Conservation (phyloP, 441 rosid genomes). For the Arabidopsis hybrid region DNA sequence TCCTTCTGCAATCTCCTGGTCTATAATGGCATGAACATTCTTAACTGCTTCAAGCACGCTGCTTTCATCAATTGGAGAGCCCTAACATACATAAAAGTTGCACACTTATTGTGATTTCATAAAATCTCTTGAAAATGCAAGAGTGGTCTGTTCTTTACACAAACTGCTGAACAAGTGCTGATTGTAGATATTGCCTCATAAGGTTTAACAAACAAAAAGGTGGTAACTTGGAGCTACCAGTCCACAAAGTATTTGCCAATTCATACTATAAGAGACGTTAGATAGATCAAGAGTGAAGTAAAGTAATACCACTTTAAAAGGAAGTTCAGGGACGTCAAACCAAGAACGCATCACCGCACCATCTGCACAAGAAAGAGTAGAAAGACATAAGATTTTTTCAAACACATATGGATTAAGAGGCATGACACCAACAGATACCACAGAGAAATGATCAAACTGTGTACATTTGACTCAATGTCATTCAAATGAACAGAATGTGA, state of each 20-base stretch:
- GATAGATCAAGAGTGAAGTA: constrained; percentile 23
- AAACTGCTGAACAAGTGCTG: neutral
- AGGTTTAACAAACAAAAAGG: no score
- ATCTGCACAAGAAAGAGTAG: constrained; percentile 52
- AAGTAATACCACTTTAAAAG: constrained; percentile 58
- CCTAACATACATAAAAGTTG: constrained; percentile 48
- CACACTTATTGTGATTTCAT: neutral
- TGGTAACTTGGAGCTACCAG: no score
- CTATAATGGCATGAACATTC: constrained; percentile 74
- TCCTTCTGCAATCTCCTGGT: constrained; percentile 72
- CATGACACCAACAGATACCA: neutral
- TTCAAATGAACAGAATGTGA: neutral
- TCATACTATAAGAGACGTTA: constrained; percentile 38
- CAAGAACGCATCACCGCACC: constrained; percentile 87
- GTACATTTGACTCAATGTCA: neutral
- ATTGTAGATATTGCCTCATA: no score
- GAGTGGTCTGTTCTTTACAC: neutral
- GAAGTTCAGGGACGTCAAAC: constrained; percentile 86
- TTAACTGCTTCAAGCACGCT: constrained; percentile 69
- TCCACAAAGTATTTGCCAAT: neutral
- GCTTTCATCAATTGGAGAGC: constrained; percentile 68
- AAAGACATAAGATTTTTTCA: neutral
- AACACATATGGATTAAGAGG: neutral
- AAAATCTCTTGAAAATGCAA: neutral
- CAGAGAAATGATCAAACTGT: neutral